A percentile compares a stretch with the other conserved stretches of the same genome.
Conservation (phyloP, 176 grass and related monocot genomes). For the Oryza longistaminata region DNA sequence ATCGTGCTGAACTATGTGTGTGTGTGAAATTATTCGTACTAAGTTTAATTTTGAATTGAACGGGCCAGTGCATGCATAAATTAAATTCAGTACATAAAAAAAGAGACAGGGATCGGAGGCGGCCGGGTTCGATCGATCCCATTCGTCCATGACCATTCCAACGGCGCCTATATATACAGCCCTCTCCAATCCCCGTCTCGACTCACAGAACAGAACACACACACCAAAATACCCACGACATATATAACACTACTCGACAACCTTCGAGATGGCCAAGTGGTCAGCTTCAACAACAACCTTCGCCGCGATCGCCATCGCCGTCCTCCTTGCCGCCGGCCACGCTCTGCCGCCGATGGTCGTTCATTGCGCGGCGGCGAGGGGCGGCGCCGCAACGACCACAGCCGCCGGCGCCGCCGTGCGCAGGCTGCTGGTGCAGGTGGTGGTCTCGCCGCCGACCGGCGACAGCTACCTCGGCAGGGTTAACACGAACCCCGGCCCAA, state of each 20-base stretch:
- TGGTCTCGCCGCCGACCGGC: too few relatives aligned
- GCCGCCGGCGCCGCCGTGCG: too few relatives aligned
- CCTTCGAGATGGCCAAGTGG: neutral
- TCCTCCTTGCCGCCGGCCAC: neutral
- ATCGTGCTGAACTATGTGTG: too few relatives aligned
- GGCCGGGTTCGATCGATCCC: neutral
- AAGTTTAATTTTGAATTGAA: too few relatives aligned
- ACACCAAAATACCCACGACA: neutral
- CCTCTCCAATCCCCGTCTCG: neutral
- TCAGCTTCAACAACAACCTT: neutral
- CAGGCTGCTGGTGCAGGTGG: too few relatives aligned
- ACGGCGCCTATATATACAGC: neutral
- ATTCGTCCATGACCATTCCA: neutral
- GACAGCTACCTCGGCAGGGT: neutral
- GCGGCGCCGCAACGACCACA: neutral
- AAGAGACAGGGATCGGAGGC: too few relatives aligned
- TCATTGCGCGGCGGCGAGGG: neutral
- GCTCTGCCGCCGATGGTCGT: neutral
- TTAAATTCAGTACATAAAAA: too few relatives aligned
- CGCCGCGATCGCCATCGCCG: neutral
- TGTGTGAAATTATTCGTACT: too few relatives aligned
- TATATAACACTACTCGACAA: too few relatives aligned
- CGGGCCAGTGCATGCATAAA: too few relatives aligned
- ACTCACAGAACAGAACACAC: neutral
- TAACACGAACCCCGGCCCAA: neutral